A percentile compares a stretch with the other conserved stretches of the same genome.
These are phyloP conservation scores for Cymbopogon flexuosus DNA, from an alignment of 202 grass and related monocot genomes.

Conservation along the genomic window DNA sequence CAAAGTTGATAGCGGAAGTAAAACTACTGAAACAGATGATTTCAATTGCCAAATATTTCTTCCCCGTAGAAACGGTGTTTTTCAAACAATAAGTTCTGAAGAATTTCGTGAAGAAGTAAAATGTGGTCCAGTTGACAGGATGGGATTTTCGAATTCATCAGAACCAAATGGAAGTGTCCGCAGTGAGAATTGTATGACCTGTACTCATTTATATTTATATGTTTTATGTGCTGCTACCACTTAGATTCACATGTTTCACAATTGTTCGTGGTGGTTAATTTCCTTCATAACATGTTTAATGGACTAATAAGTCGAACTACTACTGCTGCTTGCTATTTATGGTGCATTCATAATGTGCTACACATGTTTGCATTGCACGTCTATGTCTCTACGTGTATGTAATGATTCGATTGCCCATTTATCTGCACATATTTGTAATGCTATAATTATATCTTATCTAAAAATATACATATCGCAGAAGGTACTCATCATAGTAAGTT, in stretches of 20 bases:
- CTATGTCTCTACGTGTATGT: background rate
- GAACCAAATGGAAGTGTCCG: conserved; percentile 52
- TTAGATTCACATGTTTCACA: conserved; percentile 24
- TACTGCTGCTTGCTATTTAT: background rate
- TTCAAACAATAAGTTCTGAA: conserved; percentile 47
- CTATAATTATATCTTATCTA: background rate
- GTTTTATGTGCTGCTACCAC: conserved; percentile 21
- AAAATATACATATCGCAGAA: background rate
- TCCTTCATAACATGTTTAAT: conserved; percentile 20
- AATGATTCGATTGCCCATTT: background rate
- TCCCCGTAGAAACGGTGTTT: conserved; percentile 54
- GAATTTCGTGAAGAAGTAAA: conserved; percentile 52
- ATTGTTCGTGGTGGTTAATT: conserved; percentile 6
- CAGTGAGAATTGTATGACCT: conserved; percentile 72
- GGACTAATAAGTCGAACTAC: background rate
- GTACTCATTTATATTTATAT: conserved; percentile 16
- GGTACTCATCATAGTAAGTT: background rate
- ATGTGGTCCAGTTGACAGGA: conserved; percentile 29
- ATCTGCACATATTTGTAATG: background rate
- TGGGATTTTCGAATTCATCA: conserved; percentile 31
- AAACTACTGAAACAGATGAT: conserved; percentile 49
- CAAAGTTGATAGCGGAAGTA: conserved; percentile 45
- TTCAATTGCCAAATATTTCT: conserved; percentile 53
- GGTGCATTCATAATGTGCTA: background rate
- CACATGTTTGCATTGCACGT: background rate